Percentiles rank a stretch among this genome's conserved stretches.
Conservation (phyloP, 2,329 filamentous ascomycete genomes). For the Plenodomus lindquistii region DNA sequence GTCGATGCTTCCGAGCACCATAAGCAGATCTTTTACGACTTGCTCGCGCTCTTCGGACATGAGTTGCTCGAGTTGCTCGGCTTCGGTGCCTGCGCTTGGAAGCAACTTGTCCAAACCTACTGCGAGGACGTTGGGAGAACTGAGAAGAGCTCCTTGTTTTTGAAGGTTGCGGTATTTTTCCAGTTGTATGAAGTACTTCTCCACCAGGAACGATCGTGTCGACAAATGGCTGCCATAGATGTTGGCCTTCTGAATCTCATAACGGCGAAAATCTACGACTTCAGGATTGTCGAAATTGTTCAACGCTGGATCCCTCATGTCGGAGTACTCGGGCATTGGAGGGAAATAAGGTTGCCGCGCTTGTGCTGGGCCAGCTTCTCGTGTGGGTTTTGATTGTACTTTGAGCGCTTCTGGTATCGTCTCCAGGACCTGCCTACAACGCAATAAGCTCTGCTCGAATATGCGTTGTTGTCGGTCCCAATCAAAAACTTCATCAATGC, state of each 20-base stretch:
- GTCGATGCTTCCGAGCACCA: slow-evolving; percentile 74
- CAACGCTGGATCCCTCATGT: slow-evolving; percentile 31
- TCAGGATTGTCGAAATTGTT: slow-evolving; percentile 30
- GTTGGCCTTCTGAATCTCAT: slow-evolving; percentile 90
- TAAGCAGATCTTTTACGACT: slow-evolving; percentile 79
- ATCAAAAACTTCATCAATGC: slow-evolving; percentile 73
- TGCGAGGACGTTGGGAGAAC: slow-evolving; percentile 25
- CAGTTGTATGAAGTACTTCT: slow-evolving; percentile 79
- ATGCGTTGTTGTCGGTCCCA: slow-evolving; percentile 78
- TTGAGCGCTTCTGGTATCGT: slow-evolving; percentile 71
- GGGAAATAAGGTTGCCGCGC: slow-evolving; percentile 41
- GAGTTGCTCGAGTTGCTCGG: slow-evolving; percentile 60
- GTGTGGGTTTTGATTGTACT: slow-evolving; percentile 53
- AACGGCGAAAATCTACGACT: slow-evolving; percentile 51
- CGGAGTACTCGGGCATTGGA: slow-evolving; percentile 41
- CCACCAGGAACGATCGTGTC: slow-evolving; percentile 81
- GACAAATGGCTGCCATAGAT: slow-evolving; percentile 81
- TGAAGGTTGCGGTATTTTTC: slow-evolving; percentile 61
- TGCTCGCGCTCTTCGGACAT: slow-evolving; percentile 77
- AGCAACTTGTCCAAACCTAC: slow-evolving; percentile 38
- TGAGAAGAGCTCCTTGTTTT: slow-evolving; percentile 49
- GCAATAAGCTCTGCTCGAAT: slow-evolving; percentile 70
- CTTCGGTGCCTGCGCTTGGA: slow-evolving; percentile 14
- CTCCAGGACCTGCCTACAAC: slow-evolving; percentile 70
- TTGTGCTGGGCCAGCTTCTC: slow-evolving; percentile 30